Base-by-base conservation (phyloP, 441 rosid species). In the Mallotus repandus region DNA sequence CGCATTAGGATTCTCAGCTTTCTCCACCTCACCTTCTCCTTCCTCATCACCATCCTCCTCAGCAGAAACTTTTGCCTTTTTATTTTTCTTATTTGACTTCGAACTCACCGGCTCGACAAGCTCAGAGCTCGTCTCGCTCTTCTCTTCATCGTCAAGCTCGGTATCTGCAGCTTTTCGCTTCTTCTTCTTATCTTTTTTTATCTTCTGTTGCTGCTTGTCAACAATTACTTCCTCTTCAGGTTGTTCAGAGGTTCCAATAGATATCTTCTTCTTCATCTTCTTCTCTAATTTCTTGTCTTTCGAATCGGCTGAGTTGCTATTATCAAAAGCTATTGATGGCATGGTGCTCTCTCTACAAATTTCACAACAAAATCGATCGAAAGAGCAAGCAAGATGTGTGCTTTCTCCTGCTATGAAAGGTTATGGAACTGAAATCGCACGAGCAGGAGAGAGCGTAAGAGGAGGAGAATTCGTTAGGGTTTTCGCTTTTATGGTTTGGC, bases 51-150 rank as follows among this genome's bases (percentile, higher is more conserved):
- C 38, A 35, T 38, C 41, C 15, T 82, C 87, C 25, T 76, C 81
- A 19, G 56, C 73, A 57, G 10, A 74, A 43, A 73, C 78, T 73
- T 84, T 83, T 32, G 81, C 75, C 73, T 84, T 87, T 77, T 85
- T 89, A 81, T 79, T 85, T 79, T 85, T 89, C 84, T 87, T 87
- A 77, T 81, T 88, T 74, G 50, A 72, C 70, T 81, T 81, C 69
- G 59, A 66, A 72, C 73, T 80, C 70, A 77, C 86, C 0, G 91
- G 89, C 73, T 89, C 92, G 8, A 83, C 83, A 3, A 90, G 76
- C 82, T 91, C 96, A 10, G 92, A 91, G 85, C 91, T 86, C 29
- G 91, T 87, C 66, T 89, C 98, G 74, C 92, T 90, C 74, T 70
- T 84, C 46, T 69, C 90, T 4, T 85, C 94, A 8, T 83, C 89